Conservation (phyloP, 768 basidiomycete genomes). For the Mycena amicta region DNA sequence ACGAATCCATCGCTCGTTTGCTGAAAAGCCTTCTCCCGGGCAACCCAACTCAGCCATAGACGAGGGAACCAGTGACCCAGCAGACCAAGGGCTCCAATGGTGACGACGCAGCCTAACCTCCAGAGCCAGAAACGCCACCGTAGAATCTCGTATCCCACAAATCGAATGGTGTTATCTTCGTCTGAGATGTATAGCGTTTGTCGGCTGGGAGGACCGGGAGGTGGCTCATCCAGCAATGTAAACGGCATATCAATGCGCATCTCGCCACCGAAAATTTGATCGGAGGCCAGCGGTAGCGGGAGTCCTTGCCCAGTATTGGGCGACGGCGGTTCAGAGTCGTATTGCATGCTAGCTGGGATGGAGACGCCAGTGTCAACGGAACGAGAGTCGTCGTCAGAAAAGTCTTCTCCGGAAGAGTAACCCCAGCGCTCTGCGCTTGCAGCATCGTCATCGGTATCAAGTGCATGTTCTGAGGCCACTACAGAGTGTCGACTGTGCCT, state of each 20-base stretch:
- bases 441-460: conserved; percentile 56
- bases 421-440: conserved; percentile 78
- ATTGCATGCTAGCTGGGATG: conserved; percentile 63
- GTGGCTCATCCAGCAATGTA: conserved; percentile 67
- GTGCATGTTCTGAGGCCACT: conserved; percentile 58
- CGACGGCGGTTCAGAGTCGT: conserved; percentile 72
- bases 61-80: conserved; percentile 93
- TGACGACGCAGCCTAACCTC: conserved; percentile 66
- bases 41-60: conserved; percentile 87
- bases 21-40: conserved; percentile 81
- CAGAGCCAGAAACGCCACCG: conserved; percentile 67
- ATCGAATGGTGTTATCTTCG: conserved; percentile 86
- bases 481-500: conserved; percentile 59
- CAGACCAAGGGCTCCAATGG: conserved; percentile 73
- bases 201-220: conserved; percentile 79
- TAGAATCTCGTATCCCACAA: conserved; percentile 81
- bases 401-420: conserved; percentile 83
- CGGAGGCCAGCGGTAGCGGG: conserved; percentile 69
- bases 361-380: conserved; percentile 45
- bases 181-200: conserved; percentile 87
- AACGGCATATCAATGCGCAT: conserved; percentile 80
- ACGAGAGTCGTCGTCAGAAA: conserved; percentile 42
- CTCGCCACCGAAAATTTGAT: conserved; percentile 84
- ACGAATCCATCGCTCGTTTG: conserved; percentile 71
- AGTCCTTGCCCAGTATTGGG: conserved; percentile 54